phyloP scores from a whole-genome alignment of 371 early-diverging fungal species.

The Mortierella sp. region DNA sequence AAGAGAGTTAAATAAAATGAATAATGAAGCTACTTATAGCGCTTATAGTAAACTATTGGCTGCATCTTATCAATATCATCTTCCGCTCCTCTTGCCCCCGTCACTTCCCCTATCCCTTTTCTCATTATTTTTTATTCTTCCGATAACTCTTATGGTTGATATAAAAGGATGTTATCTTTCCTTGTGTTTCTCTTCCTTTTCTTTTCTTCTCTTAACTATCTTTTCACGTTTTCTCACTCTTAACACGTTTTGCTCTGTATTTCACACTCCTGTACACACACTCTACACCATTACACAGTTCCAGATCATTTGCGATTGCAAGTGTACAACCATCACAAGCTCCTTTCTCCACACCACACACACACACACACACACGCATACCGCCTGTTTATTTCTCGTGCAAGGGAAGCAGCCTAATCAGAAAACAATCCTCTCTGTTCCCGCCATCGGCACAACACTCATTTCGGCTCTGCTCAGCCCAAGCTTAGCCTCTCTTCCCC shows the following conservation, averaged over 20 bases:
- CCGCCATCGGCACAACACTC: background rate
- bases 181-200: constrained; percentile 44
- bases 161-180: constrained; percentile 53
- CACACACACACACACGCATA: background rate
- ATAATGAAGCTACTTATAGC: background rate
- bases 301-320: background rate
- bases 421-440: background rate
- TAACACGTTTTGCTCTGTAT: background rate
- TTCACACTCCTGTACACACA: background rate
- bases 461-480: constrained; percentile 2
- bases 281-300: background rate
- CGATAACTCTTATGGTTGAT: constrained; percentile 3
- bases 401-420: background rate
- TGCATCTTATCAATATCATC: background rate
- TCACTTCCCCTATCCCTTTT: background rate
- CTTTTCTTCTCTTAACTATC: constrained; percentile 20
- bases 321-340: background rate
- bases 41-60: background rate
- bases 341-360: background rate
- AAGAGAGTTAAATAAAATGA: background rate
- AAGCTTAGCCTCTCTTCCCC: too few species aligned
- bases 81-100: background rate
- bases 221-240: constrained; percentile 37
- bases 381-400: background rate
- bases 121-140: background rate